phyloP scores from a whole-genome alignment of 345 rosid genomes.

The Melaleuca quinquenervia region DNA sequence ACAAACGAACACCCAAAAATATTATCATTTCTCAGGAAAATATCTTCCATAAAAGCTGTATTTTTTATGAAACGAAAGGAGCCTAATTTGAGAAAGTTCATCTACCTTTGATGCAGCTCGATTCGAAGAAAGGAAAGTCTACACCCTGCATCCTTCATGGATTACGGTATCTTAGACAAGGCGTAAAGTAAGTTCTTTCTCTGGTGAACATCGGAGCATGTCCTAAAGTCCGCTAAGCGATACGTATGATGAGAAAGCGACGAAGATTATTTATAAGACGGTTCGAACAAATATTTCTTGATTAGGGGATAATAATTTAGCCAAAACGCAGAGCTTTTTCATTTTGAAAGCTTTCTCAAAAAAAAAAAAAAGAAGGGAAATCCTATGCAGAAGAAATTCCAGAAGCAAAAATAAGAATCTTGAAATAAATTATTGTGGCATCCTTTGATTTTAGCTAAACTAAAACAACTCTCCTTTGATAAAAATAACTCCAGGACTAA shows the following conservation, averaged over 20 bases:
- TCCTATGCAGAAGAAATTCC: background rate
- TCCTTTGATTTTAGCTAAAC: background rate
- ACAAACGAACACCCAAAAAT: no score
- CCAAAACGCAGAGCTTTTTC: background rate
- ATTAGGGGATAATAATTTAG: background rate
- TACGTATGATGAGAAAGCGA: no score
- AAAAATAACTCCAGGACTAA: background rate
- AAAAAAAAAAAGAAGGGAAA: no score
- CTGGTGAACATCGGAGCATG: no score
- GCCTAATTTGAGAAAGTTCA: no score
- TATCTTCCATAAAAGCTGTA: no score
- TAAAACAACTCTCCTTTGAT: background rate
- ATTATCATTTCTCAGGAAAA: no score
- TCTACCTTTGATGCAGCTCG: background rate
- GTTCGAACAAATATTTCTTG: background rate
- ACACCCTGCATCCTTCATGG: background rate
- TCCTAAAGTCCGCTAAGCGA: no score
- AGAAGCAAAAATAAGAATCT: background rate
- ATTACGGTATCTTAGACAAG: no score
- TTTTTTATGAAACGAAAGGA: no score
- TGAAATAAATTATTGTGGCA: background rate
- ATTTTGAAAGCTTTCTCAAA: background rate
- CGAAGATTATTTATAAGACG: no score
- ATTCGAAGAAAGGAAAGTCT: background rate
- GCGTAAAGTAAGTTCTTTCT: no score